Evolutionary conservation across 139 green algal genomes (phyloP), one percentile per base, ranked within the genome.

Genomic region (Picochlorum costavermella): DNA sequence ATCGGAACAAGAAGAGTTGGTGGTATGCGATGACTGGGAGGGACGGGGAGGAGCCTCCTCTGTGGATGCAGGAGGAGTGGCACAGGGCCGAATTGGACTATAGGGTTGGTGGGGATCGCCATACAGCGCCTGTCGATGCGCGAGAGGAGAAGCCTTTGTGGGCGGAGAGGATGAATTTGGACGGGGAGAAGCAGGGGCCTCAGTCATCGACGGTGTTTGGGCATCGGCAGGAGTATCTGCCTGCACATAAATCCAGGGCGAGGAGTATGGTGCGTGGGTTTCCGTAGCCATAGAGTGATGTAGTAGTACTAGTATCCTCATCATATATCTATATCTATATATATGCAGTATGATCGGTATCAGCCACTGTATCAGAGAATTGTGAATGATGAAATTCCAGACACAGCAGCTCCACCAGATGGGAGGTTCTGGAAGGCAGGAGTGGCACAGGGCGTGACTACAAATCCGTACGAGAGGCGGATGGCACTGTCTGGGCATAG

Each of bases 401-500:
- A 78, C 23, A 60, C 44, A 6, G 56, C 71, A 3, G 71, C 72
- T 9, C 71, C 61, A 16, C 57, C 71, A 40, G 71, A 78, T 23
- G 71, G 71, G 2, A 48, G 71, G 2, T 78, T 74, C 40, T 78
- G 71, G 71, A 69, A 70, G 50, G 60, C 71, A 28, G 71, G 71
- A 13, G 53, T 78, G 40, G 65, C 71, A 23, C 71, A 78, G 64
- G 71, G 71, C 12, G 56, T 70, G 28, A 64, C 16, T 3, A 57
- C 65, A 6, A 65, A 74, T 60, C 71, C 71, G 0, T 78, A 74
- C 37, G 48, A 74, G 25, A 73, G 55, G 60, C 50, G 65, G 16
- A 48, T 74, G 46, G 29, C 63, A 9, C 61, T 46, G 16, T 53
- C 51, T 20, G 71, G 25, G 20, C 71, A 65, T 37, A 69, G 71